Conservation (phyloP, 1,139 yeast species). For the Candida labiduridarum region DNA sequence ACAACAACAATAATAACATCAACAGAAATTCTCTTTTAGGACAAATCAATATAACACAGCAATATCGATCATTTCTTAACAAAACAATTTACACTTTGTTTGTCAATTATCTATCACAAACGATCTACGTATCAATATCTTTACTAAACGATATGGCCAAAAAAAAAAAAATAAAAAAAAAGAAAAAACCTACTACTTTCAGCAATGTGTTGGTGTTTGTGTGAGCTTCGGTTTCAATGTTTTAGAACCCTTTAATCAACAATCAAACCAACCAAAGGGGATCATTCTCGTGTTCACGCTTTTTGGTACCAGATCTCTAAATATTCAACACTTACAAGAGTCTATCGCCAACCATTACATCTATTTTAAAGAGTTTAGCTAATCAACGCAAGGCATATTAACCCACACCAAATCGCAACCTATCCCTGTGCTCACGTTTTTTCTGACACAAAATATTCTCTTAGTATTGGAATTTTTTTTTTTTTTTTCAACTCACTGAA, state of each 20-base stretch:
- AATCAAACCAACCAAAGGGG: too few species aligned
- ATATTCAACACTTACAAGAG: too few species aligned
- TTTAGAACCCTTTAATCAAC: too few species aligned
- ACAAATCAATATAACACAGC: background rate
- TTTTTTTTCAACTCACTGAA: background rate
- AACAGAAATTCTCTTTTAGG: background rate
- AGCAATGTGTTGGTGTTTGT: too few species aligned
- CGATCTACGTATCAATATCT: background rate
- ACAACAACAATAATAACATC: background rate
- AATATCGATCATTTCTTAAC: background rate
- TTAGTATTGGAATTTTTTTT: background rate
- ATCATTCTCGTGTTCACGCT: too few species aligned
- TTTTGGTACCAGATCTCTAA: too few species aligned
- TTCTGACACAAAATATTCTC: constrained; percentile 1
- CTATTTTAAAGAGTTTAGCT: background rate
- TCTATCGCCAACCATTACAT: too few species aligned
- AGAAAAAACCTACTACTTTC: too few species aligned
- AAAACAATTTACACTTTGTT: background rate
- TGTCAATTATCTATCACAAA: background rate
- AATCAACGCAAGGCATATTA: background rate
- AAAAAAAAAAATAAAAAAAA: too few species aligned
- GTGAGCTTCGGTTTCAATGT: too few species aligned
- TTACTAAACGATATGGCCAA: too few species aligned
- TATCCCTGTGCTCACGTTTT: background rate
- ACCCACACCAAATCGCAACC: background rate